Percentiles rank a stretch among this genome's conserved stretches.
These are phyloP conservation scores for Begonia masoniana DNA, from an alignment of 306 rosid species.

Conservation along the genomic window DNA sequence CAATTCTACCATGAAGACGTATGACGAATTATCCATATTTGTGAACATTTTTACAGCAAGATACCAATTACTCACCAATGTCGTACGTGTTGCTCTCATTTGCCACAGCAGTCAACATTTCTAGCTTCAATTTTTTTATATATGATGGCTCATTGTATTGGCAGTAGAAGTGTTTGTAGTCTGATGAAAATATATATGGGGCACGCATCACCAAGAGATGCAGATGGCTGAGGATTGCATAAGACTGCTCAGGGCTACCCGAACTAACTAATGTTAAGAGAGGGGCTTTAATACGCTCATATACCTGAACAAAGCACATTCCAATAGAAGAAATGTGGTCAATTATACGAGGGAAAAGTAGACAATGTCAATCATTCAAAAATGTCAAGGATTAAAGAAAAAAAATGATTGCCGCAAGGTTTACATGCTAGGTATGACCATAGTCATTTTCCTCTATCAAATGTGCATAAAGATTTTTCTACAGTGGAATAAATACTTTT, in stretches of 20 bases:
- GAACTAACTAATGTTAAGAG: constrained; percentile 93
- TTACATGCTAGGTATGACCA: too few relatives aligned
- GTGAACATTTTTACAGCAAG: neutral
- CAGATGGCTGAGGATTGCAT: constrained; percentile 90
- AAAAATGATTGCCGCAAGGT: too few relatives aligned
- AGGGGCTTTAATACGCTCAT: constrained; percentile 98
- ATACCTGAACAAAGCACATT: constrained; percentile 38
- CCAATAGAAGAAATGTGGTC: too few relatives aligned
- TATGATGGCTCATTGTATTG: constrained; percentile 99
- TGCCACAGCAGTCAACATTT: constrained; percentile 97
- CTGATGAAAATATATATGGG: constrained; percentile 82
- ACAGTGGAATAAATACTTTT: too few relatives aligned
- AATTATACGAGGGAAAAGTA: neutral
- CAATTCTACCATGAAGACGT: constrained; percentile 4
- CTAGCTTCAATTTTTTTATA: constrained; percentile 97
- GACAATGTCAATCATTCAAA: constrained; percentile 1
- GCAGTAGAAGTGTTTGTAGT: constrained; percentile 96
- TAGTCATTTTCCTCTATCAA: too few relatives aligned
- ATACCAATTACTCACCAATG: constrained; percentile 45
- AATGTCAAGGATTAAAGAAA: neutral
- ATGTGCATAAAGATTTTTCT: too few relatives aligned
- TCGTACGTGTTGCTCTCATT: constrained; percentile 97
- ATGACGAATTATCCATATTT: neutral
- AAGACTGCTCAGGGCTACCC: constrained; percentile 98
- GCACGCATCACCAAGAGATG: constrained; percentile 99